These are phyloP conservation scores for Arabis hirsuta DNA, from an alignment of 345 rosid genomes.

Conservation along the genomic window DNA sequence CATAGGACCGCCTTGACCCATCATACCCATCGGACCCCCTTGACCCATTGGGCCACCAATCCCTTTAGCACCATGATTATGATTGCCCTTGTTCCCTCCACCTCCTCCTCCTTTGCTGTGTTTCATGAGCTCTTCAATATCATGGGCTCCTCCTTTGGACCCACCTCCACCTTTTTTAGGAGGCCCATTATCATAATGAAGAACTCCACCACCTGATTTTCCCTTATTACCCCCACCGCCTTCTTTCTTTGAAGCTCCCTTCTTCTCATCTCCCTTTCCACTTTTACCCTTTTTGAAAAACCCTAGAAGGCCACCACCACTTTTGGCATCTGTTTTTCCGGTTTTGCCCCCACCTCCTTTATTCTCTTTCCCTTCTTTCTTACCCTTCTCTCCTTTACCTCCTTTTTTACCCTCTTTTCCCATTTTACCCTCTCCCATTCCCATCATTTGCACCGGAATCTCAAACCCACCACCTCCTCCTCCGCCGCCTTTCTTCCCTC, in stretches of 20 bases:
- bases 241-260: conserved; percentile 42
- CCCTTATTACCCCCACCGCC: conserved; percentile 48
- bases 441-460: conserved; percentile 60
- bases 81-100: conserved; percentile 44
- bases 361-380: conserved; percentile 46
- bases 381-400: conserved; percentile 50
- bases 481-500: conserved; percentile 55
- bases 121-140: conserved; percentile 51
- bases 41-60: conserved; percentile 46
- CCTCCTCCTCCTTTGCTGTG: conserved; percentile 44
- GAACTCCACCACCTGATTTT: conserved; percentile 36
- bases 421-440: conserved; percentile 49
- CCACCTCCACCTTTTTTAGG: conserved; percentile 58
- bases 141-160: conserved; percentile 48
- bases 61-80: conserved; percentile 32
- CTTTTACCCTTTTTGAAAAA: conserved; percentile 58
- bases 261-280: conserved; percentile 40
- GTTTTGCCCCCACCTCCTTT: conserved; percentile 52
- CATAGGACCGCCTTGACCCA: conserved; percentile 49
- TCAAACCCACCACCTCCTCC: conserved; percentile 62
- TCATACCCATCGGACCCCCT: conserved; percentile 37
- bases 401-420: conserved; percentile 48
- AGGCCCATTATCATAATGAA: conserved; percentile 49
- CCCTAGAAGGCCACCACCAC: conserved; percentile 47
- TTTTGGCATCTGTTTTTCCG: conserved; percentile 47